Evolutionary conservation across 139 green algal genomes (phyloP).

Genomic region (Chlamydomonas schloesseri): DNA sequence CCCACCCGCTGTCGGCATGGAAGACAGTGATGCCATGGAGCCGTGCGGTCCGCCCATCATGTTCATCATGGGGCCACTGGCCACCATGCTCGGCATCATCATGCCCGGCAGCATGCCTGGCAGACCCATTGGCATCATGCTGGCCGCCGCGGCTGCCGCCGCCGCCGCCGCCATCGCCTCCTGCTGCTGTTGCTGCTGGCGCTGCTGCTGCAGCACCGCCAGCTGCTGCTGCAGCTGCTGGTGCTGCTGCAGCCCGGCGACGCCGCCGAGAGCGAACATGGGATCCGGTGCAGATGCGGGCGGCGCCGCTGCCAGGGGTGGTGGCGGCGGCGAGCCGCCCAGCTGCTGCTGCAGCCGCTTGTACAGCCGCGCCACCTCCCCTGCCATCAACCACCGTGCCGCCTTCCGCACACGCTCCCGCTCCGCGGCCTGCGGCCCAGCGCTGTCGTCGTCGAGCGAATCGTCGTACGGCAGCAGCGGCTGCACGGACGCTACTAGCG

Average conservation of each 20-base stretch:
- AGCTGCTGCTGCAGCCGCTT: background rate
- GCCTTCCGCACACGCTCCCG: background rate
- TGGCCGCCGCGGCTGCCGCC: background rate
- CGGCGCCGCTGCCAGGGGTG: background rate
- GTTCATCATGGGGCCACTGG: too few species aligned
- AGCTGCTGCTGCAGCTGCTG: background rate
- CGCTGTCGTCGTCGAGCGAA: too few species aligned
- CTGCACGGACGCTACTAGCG: background rate
- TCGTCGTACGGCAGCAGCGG: background rate
- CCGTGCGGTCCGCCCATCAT: too few species aligned
- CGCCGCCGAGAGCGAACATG: slow-evolving; percentile 21
- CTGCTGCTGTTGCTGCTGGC: background rate
- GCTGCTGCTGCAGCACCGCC: slow-evolving; percentile 3
- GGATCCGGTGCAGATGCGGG: background rate
- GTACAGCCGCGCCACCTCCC: slow-evolving; percentile 12
- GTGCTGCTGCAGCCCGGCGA: background rate
- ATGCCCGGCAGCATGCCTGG: background rate
- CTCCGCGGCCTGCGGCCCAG: too few species aligned
- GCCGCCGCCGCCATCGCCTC: background rate
- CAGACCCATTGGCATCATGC: background rate
- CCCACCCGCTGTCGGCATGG: too few species aligned
- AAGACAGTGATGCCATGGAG: too few species aligned
- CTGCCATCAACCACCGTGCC: background rate
- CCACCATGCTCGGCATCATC: background rate
- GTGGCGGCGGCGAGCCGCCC: background rate